phyloP scores from a whole-genome alignment of 768 basidiomycete species.

The Pleurotus tuber-regium region DNA sequence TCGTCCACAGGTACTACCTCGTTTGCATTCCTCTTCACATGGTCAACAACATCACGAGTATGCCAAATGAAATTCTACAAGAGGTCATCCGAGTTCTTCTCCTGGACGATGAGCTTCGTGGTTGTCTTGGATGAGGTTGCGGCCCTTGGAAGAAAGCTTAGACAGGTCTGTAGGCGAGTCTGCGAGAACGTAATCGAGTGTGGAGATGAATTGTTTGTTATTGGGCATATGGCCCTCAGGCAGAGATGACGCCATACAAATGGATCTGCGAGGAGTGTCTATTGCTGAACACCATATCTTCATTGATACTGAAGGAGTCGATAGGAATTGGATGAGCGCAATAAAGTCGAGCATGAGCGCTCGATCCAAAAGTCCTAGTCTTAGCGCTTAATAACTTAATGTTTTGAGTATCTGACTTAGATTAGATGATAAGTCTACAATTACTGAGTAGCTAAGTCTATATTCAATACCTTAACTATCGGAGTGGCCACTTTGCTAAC shows the following conservation, averaged over 20 bases:
- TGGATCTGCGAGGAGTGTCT: constrained; percentile 56
- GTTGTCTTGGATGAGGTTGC: constrained; percentile 76
- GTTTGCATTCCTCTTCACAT: constrained; percentile 7
- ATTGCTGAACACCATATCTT: too few species aligned
- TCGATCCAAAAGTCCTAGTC: too few species aligned
- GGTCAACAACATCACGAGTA: constrained; percentile 50
- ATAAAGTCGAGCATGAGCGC: too few species aligned
- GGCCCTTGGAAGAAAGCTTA: constrained; percentile 75
- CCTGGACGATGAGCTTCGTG: constrained; percentile 58
- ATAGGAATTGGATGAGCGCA: too few species aligned
- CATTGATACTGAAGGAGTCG: too few species aligned
- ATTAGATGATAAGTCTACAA: too few species aligned
- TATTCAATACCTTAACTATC: too few species aligned
- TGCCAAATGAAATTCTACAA: constrained; percentile 89
- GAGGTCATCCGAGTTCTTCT: constrained; percentile 89
- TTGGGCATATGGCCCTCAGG: constrained; percentile 75
- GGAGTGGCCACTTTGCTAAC: too few species aligned
- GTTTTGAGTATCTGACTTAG: too few species aligned
- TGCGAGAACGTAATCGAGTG: constrained; percentile 61
- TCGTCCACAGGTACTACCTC: constrained; percentile 40
- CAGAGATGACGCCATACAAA: constrained; percentile 77
- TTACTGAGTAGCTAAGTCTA: too few species aligned
- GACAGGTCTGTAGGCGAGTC: constrained; percentile 55
- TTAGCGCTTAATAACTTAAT: too few species aligned
- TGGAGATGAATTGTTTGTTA: constrained; percentile 73